phyloP scores from a whole-genome alignment of 1,284 basidiomycete species.

The Tremellales sp. region DNA sequence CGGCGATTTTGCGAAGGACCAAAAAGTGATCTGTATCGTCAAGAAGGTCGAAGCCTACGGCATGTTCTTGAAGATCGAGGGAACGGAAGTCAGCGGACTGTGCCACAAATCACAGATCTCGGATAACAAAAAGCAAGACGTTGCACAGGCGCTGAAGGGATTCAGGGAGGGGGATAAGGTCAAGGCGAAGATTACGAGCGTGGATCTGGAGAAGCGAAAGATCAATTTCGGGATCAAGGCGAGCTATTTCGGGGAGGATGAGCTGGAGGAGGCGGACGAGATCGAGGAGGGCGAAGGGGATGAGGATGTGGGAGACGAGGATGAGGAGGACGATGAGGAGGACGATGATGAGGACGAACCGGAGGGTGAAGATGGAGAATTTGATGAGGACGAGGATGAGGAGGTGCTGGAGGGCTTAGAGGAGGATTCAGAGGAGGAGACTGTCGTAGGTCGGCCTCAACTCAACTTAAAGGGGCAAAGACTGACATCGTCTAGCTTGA shows the following conservation, averaged over 20 bases:
- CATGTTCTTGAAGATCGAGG: slow-evolving; percentile 83
- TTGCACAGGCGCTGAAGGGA: slow-evolving; percentile 68
- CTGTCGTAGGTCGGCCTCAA: slow-evolving; percentile 13
- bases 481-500: slow-evolving; percentile 10
- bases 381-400: slow-evolving; percentile 54
- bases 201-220: slow-evolving; percentile 70
- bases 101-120: slow-evolving; percentile 92
- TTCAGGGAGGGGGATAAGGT: slow-evolving; percentile 86
- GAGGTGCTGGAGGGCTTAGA: slow-evolving; percentile 22
- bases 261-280: slow-evolving; percentile 21
- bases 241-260: slow-evolving; percentile 64
- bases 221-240: slow-evolving; percentile 88
- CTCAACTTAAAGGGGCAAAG: slow-evolving; percentile 1
- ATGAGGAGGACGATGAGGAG: slow-evolving; percentile 32
- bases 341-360: slow-evolving; percentile 53
- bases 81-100: slow-evolving; percentile 76
- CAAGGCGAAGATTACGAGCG: slow-evolving; percentile 68
- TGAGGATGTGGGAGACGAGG: slow-evolving; percentile 38
- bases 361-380: slow-evolving; percentile 31
- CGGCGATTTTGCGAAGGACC: slow-evolving; percentile 64
- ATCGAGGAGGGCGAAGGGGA: slow-evolving; percentile 33
- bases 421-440: slow-evolving; percentile 21
- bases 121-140: slow-evolving; percentile 76
- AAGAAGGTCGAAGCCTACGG: slow-evolving; percentile 83
- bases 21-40: slow-evolving; percentile 69